A percentile compares a stretch with the other conserved stretches of the same genome.
phyloP scores from a whole-genome alignment of 768 basidiomycete genomes.

The Gyrodon lividus region DNA sequence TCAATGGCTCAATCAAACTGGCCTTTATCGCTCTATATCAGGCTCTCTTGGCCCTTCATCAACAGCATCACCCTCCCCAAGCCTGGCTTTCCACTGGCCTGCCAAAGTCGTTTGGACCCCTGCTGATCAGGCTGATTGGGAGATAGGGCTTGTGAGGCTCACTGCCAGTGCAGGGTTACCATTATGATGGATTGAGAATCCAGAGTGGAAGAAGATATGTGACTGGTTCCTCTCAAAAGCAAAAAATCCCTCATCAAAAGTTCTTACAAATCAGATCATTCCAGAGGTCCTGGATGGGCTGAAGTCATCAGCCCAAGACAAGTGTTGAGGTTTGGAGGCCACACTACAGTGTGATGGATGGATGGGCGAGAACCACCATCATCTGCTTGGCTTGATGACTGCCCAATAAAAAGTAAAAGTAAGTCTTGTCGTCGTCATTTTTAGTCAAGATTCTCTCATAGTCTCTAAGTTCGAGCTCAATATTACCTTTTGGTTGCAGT shows the following conservation, averaged over 20 bases:
- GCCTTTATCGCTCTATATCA: neutral
- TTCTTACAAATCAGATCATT: conserved; percentile 25
- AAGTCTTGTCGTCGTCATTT: neutral
- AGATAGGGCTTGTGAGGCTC: conserved; percentile 16
- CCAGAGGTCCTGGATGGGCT: conserved; percentile 6
- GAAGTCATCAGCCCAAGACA: neutral
- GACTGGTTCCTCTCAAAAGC: conserved; percentile 33
- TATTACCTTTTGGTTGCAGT: conserved; percentile 12
- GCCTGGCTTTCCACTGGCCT: neutral
- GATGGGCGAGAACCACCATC: conserved; percentile 33
- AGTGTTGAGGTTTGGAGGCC: conserved; percentile 11
- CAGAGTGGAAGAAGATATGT: conserved; percentile 31
- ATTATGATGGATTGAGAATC: conserved; percentile 39
- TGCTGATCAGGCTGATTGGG: neutral
- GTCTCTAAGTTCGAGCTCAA: neutral
- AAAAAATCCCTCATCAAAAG: conserved; percentile 20
- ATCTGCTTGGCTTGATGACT: conserved; percentile 34
- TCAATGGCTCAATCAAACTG: neutral
- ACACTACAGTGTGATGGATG: conserved; percentile 39
- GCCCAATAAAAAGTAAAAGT: conserved; percentile 21
- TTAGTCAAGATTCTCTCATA: no score
- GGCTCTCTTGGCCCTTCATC: neutral
- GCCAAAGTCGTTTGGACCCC: neutral
- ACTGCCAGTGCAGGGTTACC: conserved; percentile 36
- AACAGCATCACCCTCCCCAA: neutral